A percentile compares a stretch with the other conserved stretches of the same genome.
phyloP scores from a whole-genome alignment of 2,329 filamentous ascomycete species.

The Beauveria asiatica region DNA sequence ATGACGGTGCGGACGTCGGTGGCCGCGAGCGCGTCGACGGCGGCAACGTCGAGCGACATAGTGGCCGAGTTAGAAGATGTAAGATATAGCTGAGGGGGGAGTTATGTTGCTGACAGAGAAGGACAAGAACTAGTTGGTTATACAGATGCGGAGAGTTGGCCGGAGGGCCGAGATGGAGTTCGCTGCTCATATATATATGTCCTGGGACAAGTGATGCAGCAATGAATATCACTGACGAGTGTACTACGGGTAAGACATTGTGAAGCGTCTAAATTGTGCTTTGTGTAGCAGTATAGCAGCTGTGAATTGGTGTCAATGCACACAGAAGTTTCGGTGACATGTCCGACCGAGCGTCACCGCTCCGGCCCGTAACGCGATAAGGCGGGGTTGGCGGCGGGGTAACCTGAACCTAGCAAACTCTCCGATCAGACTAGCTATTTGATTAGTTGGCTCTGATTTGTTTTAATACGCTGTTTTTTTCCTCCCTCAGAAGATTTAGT shows the following conservation, averaged over 20 bases:
- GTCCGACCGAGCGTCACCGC: not conserved
- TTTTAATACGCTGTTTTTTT: not conserved
- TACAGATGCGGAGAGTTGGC: not conserved
- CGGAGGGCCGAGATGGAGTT: not conserved
- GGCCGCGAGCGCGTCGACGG: constrained; percentile 29
- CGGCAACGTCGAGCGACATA: constrained; percentile 19
- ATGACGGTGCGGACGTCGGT: constrained; percentile 34
- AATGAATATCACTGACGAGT: not conserved
- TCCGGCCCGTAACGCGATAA: not conserved
- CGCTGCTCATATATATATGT: not conserved
- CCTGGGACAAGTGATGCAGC: not conserved
- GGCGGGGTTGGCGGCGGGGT: not conserved
- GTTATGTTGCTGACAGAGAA: too few relatives aligned
- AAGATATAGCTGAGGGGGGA: not conserved
- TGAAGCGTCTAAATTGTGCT: not conserved
- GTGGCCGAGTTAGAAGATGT: not conserved
- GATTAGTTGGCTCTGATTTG: not conserved
- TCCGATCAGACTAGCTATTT: not conserved
- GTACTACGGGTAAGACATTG: not conserved
- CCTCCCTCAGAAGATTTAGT: not conserved
- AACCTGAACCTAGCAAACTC: not conserved
- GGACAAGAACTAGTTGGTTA: too few relatives aligned
- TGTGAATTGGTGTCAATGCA: not conserved
- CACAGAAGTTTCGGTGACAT: not conserved
- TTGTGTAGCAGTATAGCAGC: not conserved